Base-by-base conservation (phyloP, 108 stramenopile species). In the Nitzschia palea region DNA sequence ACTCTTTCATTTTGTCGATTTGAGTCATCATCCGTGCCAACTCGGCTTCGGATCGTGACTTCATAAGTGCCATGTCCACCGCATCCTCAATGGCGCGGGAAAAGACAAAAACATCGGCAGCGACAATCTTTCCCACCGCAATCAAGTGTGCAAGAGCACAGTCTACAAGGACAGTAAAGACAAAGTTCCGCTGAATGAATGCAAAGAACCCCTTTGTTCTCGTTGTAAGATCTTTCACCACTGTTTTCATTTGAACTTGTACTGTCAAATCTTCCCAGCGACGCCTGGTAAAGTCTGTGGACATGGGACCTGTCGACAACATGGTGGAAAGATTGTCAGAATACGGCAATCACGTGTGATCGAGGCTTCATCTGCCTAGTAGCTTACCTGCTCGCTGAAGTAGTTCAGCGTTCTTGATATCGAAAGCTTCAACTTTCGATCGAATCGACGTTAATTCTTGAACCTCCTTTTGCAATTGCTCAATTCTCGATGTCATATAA, bases 351-450 rank as follows among this genome's bases (percentile, higher is more conserved):
- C 50, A 5, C n/a, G 6, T 17, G n/a, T 6, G 20, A 51, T 15
- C 40, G 14, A 42, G 8, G 40, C 40, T 12, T 42, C 8, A 42
- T 22, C 6, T n/a, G n/a, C 18, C 6, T n/a, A 20, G 10, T 5
- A 4, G 15, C 58, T 59, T 34, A 23, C 86, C 90, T 28, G 82
- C 81, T 45, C 93, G 70, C 45, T 86, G 87, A 17, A 94, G 68
- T 35, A 94, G 71, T 44, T 91, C 93, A 1, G 93, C 86, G 67
- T 94, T 89, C 74, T 94, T 94, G 67, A 91, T 78, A 70, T 94
- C 93, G 57, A 86, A 94, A 27, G 84, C 67, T 80, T 94, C 93
- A 2, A 94, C 88, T 76, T 94, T 94, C 22, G 78, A 73, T 56
- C 93, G 61, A 3, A 91, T 53, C 34, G 78, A 56, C 36, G 36